Evolutionary conservation across 2,329 filamentous ascomycete species (phyloP), one percentile per base, ranked within the genome.

Genomic region (Verruconis gallopava): DNA sequence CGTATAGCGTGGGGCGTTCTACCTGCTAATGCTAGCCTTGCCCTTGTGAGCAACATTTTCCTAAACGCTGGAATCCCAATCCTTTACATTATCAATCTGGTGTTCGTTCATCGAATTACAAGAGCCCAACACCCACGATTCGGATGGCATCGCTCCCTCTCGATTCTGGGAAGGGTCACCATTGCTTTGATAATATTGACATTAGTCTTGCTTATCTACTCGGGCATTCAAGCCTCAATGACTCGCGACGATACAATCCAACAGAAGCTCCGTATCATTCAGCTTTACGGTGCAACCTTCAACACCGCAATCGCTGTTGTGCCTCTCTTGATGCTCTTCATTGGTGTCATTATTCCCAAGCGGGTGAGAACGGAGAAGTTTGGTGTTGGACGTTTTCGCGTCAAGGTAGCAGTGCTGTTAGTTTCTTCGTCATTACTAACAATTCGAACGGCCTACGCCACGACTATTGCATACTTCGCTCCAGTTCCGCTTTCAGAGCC

Each of bases 51-150:
- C 3, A 67, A 68, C 48, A 72, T 91, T 53, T 77, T 91, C 51
- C 73, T 84, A 44, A 75, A 77, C 36, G 78, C 81, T 0, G 85
- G 84, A 34, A 43, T 33, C 18, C 41, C 41, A 9, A 25, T 93
- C 5, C 65, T 93, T 20, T 89, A 83, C 59, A 62, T 89, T 51
- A 65, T 85, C 59, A 91, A 93, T 61, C 62, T 93, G 35, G 63
- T 91, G 52, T 83, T 88, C 54, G 63, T 79, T 0, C 82, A 85
- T 59, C 77, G 85, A 36, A 69, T 93, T 20, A 59, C 91, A n/a
- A 73, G 85, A 40, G 80, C 81, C 3, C 73, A 75, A 36, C 81
- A 88, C 53, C 83, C 84, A 0, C 54, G 57, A 2, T 55, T 85
- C 21, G 85, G 83, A 44, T 89, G 84, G 83, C 69, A 73, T 47